Percentiles rank a stretch among this genome's conserved stretches.
These are phyloP conservation scores for Aspergillus sp. DNA, from an alignment of 2,329 filamentous ascomycete species.

Conservation along the genomic window DNA sequence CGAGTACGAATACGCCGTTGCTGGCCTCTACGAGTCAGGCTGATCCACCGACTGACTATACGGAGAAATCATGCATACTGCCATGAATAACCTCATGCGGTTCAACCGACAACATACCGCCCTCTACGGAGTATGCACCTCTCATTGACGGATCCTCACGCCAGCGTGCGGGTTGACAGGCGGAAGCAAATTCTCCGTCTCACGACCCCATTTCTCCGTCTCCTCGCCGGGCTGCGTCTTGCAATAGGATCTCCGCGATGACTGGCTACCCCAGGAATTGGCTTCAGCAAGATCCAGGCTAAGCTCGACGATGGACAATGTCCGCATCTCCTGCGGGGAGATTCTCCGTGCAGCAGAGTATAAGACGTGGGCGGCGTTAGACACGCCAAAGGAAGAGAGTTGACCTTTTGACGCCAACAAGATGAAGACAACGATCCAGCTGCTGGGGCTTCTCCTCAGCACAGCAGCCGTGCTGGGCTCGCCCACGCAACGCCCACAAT, in stretches of 20 bases:
- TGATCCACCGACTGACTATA: too few relatives aligned
- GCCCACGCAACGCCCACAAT: slow-evolving; percentile 1
- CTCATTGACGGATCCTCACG: too few relatives aligned
- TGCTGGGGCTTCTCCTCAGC: background rate
- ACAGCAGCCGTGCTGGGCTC: slow-evolving; percentile 5
- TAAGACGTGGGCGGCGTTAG: background rate
- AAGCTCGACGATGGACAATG: background rate
- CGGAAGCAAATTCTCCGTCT: slow-evolving; percentile 20
- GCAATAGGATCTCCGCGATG: background rate
- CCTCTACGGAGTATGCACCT: too few relatives aligned
- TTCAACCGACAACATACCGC: too few relatives aligned
- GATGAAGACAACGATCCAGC: background rate
- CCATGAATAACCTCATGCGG: too few relatives aligned
- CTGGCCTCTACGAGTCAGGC: too few relatives aligned
- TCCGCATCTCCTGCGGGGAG: background rate
- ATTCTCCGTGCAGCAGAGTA: background rate
- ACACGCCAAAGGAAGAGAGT: background rate
- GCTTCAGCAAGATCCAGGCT: background rate
- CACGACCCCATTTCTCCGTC: slow-evolving; percentile 20
- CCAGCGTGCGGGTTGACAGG: slow-evolving; percentile 8
- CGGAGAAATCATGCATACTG: too few relatives aligned
- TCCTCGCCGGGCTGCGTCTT: background rate
- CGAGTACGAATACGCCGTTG: too few relatives aligned
- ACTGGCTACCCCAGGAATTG: background rate
- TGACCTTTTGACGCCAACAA: background rate